Evolutionary conservation across 768 basidiomycete species (phyloP), one percentile per base, ranked within the genome.

Genomic region (Trametes cubensis): DNA sequence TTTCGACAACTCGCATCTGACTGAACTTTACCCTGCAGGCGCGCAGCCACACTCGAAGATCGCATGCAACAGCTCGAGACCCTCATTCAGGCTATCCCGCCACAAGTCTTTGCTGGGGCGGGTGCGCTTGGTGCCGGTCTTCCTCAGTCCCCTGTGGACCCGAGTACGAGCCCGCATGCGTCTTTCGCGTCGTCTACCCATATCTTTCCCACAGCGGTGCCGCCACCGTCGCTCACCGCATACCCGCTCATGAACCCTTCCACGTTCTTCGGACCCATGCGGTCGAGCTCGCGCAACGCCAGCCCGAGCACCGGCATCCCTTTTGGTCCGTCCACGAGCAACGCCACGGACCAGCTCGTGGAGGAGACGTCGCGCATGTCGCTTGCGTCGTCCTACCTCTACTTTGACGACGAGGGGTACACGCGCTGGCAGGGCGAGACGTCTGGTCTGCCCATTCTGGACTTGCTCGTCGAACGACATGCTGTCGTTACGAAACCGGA

Each of bases 401-500:
- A 94, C 71, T 86, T 90, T 61, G 92, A 94, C 65, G 91, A 94
- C 69, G 90, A 93, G 71, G 92, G 92, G 3, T 90, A 87, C 70
- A 90, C 92, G 0, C 78, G 92, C 59, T 94, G 92, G 92, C 92
- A 94, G 76, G 94, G 95, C 30, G 94, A 95, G 69, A 93, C 93
- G 0, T 95, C 94, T 4, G 94, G 95, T 25, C 82, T 96, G 0
- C 95, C 95, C 6, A 83, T 96, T 4, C 83, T 95, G 26, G 92
- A 95, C 72, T 76, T 93, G 8, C 78, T 97, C 26, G 84, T 92
- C 28, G 92, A 94, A 70, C 82, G 85, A 39, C 87, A 88, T 66
- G 75, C 79, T 6, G 74, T 77, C 11, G 69, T 76, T 14, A 65
- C 69, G 60, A 77, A 76, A 72, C 56, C 67, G 66, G 78, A 71